Evolutionary conservation across 2,329 filamentous ascomycete species (phyloP).

Genomic region (Fusarium oligoseptatum): DNA sequence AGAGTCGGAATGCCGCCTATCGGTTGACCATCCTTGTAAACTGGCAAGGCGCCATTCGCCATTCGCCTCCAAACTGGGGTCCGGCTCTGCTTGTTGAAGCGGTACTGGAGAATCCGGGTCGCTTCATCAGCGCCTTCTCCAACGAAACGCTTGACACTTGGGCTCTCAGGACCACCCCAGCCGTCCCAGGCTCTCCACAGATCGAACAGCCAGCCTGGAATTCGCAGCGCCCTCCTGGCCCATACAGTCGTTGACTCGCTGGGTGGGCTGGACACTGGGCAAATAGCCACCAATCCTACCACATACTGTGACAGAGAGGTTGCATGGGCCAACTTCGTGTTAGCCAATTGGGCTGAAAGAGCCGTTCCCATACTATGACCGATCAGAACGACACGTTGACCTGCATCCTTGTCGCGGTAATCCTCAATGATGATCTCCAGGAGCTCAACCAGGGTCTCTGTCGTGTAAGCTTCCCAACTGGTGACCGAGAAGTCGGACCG

Average conservation of each 20-base stretch:
- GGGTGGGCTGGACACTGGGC: constrained; percentile 77
- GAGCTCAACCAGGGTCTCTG: constrained; percentile 80
- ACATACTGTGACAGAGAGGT: constrained; percentile 72
- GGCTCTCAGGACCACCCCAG: constrained; percentile 81
- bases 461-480: constrained; percentile 83
- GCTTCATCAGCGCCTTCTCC: constrained; percentile 75
- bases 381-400: constrained; percentile 82
- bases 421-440: constrained; percentile 80
- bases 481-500: constrained; percentile 79
- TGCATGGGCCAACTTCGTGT: constrained; percentile 56
- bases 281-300: constrained; percentile 84
- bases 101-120: constrained; percentile 75
- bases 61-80: constrained; percentile 88
- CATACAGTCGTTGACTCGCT: constrained; percentile 59
- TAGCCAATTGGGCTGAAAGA: constrained; percentile 78
- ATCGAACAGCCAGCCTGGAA: constrained; percentile 81
- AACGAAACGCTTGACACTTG: constrained; percentile 83
- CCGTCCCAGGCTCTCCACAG: constrained; percentile 83
- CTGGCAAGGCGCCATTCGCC: constrained; percentile 78
- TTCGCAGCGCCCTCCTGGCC: constrained; percentile 70
- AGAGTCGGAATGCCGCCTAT: constrained; percentile 76
- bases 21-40: constrained; percentile 65
- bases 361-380: constrained; percentile 93
- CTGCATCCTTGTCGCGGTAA: constrained; percentile 73
- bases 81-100: constrained; percentile 85